These are phyloP conservation scores for Austroboletus festivus DNA, from an alignment of 768 basidiomycete genomes.

Conservation along the genomic window DNA sequence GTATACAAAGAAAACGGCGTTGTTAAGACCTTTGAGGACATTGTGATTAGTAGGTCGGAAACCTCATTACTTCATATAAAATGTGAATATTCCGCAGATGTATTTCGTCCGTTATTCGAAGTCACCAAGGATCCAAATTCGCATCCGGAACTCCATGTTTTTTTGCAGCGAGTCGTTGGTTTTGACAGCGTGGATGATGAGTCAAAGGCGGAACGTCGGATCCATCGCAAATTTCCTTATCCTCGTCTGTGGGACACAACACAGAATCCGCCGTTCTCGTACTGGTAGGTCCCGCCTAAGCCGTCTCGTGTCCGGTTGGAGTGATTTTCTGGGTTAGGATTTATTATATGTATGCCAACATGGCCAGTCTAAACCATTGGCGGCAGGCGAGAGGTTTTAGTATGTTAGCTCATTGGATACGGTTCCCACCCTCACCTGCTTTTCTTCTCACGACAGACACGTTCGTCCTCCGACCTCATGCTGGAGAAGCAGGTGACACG, in stretches of 20 bases:
- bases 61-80: neutral
- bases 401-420: slow-evolving; percentile 39
- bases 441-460: slow-evolving; percentile 59
- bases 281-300: slow-evolving; percentile 60
- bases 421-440: slow-evolving; percentile 3
- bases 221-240: slow-evolving; percentile 92
- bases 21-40: slow-evolving; percentile 84
- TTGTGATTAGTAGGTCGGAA: slow-evolving; percentile 71
- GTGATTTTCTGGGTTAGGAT: slow-evolving; percentile 50
- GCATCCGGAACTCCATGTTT: slow-evolving; percentile 93
- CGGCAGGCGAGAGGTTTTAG: slow-evolving; percentile 85
- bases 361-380: slow-evolving; percentile 94
- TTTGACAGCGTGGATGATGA: slow-evolving; percentile 99
- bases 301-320: slow-evolving; percentile 2
- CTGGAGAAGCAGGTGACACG: slow-evolving; percentile 96
- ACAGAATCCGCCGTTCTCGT: slow-evolving; percentile 92
- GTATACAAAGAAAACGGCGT: slow-evolving; percentile 89
- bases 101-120: slow-evolving; percentile 92
- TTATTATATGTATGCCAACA: slow-evolving; percentile 98
- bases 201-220: slow-evolving; percentile 86
- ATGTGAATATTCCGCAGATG: slow-evolving; percentile 48
- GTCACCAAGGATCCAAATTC: slow-evolving; percentile 87
- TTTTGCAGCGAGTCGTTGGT: slow-evolving; percentile 92
- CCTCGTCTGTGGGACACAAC: slow-evolving; percentile 85
- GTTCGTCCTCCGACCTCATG: slow-evolving; percentile 94